phyloP scores from a whole-genome alignment of 805 yeast species.

The Starmerella bacillaris region DNA sequence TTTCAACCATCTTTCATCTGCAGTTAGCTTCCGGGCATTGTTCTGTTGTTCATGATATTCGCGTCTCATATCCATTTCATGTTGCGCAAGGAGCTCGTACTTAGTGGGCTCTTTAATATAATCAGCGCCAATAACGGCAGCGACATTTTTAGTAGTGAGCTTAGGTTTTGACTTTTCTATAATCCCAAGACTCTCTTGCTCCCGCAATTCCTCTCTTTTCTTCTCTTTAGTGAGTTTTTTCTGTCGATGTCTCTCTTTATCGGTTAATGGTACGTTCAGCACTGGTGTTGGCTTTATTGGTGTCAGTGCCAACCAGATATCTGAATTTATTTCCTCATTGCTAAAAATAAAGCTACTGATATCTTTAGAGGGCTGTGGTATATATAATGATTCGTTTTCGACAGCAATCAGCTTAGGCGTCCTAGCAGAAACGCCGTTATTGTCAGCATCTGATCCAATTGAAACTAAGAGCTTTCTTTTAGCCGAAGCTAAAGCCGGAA shows the following conservation, averaged over 20 bases:
- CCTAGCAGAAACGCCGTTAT: too few relatives aligned
- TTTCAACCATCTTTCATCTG: constrained; percentile 39
- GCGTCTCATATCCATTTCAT: constrained; percentile 48
- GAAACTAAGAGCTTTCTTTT: constrained; percentile 34
- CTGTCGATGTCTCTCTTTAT: constrained; percentile 43
- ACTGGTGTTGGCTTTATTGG: background rate
- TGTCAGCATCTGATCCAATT: too few relatives aligned
- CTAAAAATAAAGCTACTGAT: background rate
- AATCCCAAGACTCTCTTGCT: constrained; percentile 51
- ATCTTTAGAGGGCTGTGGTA: constrained; percentile 18
- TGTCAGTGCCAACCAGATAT: background rate
- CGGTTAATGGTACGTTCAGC: constrained; percentile 24
- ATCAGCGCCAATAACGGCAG: constrained; percentile 71
- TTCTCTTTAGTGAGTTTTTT: background rate
- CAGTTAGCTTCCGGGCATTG: constrained; percentile 39
- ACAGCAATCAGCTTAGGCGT: constrained; percentile 21
- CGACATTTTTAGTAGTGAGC: constrained; percentile 64
- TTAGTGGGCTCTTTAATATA: constrained; percentile 79
- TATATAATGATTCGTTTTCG: constrained; percentile 21
- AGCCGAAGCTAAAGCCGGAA: constrained; percentile 50
- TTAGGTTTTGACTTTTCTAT: constrained; percentile 71
- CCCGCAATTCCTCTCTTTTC: constrained; percentile 45
- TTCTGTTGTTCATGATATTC: constrained; percentile 43
- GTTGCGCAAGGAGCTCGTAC: constrained; percentile 52
- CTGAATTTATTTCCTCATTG: background rate